Conservation (phyloP, 805 yeast species). For the Brettanomyces custersianus region DNA sequence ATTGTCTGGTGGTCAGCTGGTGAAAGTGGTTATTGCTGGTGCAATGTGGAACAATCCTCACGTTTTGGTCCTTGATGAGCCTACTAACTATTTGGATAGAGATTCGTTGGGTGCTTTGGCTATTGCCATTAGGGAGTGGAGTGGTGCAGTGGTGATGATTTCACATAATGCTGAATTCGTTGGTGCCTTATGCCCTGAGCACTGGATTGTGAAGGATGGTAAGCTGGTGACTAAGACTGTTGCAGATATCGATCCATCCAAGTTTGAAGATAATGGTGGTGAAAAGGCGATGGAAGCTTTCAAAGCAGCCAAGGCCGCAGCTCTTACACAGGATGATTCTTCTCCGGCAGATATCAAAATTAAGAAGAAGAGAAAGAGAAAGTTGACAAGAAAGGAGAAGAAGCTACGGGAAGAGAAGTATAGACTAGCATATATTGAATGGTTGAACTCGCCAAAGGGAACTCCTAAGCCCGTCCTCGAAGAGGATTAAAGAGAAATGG, state of each 20-base stretch:
- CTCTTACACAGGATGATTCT: slow-evolving; percentile 52
- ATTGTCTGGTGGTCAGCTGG: slow-evolving; percentile 95
- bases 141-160: slow-evolving; percentile 97
- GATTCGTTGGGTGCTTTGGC: slow-evolving; percentile 97
- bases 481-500: slow-evolving; percentile 56
- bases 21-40: slow-evolving; percentile 97
- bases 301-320: slow-evolving; percentile 36
- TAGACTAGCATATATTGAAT: slow-evolving; percentile 85
- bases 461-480: slow-evolving; percentile 93
- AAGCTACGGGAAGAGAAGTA: slow-evolving; percentile 88
- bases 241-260: slow-evolving; percentile 59
- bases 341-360: slow-evolving; percentile 96
- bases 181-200: slow-evolving; percentile 96
- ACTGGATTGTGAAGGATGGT: slow-evolving; percentile 95
- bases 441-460: slow-evolving; percentile 96
- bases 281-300: slow-evolving; percentile 36
- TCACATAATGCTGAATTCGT: slow-evolving; percentile 96
- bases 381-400: slow-evolving; percentile 94
- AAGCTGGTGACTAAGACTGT: slow-evolving; percentile 77
- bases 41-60: slow-evolving; percentile 99
- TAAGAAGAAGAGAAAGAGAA: slow-evolving; percentile 78
- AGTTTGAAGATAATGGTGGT: slow-evolving; percentile 76
- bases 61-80: slow-evolving; percentile 92
- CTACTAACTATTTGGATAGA: slow-evolving; percentile 96
- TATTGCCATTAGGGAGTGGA: slow-evolving; percentile 95